phyloP scores from a whole-genome alignment of 2,329 filamentous ascomycete species.

The Elsinoe arachidis region DNA sequence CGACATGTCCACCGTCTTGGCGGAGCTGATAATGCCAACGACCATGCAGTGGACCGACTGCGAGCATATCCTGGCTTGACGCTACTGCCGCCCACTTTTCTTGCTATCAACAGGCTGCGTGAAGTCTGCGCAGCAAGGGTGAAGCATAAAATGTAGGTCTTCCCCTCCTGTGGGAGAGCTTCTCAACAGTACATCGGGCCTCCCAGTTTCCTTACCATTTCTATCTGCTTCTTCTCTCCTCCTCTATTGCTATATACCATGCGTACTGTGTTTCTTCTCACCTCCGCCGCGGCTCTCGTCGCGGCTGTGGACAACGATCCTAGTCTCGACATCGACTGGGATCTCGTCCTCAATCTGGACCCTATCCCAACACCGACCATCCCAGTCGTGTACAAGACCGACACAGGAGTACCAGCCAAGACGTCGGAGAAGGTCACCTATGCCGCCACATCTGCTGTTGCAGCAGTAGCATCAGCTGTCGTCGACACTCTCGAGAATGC shows the following conservation, averaged over 20 bases:
- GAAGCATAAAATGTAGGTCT: constrained; percentile 7
- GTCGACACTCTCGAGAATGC: constrained; percentile 95
- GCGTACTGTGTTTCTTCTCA: not conserved
- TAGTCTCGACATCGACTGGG: constrained; percentile 11
- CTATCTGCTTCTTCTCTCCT: not conserved
- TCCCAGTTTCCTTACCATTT: not conserved
- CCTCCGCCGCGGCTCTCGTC: not conserved
- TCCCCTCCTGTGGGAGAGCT: not conserved
- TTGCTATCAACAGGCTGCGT: not conserved
- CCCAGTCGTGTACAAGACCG: constrained; percentile 6
- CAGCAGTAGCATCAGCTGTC: constrained; percentile 8
- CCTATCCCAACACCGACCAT: not conserved
- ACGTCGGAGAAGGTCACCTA: constrained; percentile 1
- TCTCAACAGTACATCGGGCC: not conserved
- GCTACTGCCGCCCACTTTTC: not conserved
- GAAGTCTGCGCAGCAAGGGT: not conserved
- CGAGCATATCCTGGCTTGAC: not conserved
- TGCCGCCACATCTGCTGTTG: not conserved
- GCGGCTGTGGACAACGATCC: not conserved
- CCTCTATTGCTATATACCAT: not conserved
- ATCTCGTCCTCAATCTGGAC: constrained; percentile 7
- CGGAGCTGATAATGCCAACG: not conserved
- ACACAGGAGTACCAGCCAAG: not conserved
- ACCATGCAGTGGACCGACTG: not conserved
- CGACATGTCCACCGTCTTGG: not conserved